Evolutionary conservation across 139 green algal species (phyloP), one percentile per base, ranked within the genome.

Genomic region (Choricystis sp.): DNA sequence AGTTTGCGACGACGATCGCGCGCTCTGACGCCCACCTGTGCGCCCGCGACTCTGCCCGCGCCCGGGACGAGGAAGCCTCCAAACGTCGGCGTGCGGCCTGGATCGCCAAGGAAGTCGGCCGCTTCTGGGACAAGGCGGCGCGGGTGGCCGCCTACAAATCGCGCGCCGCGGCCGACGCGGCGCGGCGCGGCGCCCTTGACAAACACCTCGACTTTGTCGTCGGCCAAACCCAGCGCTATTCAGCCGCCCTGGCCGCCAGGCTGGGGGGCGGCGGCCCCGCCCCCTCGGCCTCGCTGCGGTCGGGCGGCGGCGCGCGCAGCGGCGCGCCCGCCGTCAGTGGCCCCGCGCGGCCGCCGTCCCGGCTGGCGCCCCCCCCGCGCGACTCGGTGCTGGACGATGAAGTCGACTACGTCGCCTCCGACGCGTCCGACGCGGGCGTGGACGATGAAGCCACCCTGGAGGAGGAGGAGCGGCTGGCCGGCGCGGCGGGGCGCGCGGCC

Each of bases 141-240:
- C 78, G 85, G 1, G 84, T 98, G 63, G 84, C 95, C 64, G 64
- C 64, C 27, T 95, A 88, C 80, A 97, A 96, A 77, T 70, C 85
- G 56, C 71, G 80, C 52, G 68, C 58, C 30, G 63, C 73, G 67
- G 49, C 83, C 56, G 81, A 89, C 28, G 72, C 77, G 3, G 74
- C 65, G 64, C 87, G 85, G 77, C 86, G 85, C 66, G 61, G 79
- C 59, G 81, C 75, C 19, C 67, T 94, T 67, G 81, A 94, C 72
- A 81, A 80, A 73, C 84, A 95, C 69, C 77, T 98, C 21, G 84
- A 94, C 72, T 88, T 93, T 40, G 81, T 98, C 55, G 70, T 98
- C 30, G 86, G 83, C 1, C 89, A 98, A 78, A 98, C 92, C 1
- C 90, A 98, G 70, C 82, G 82, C 48, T 97, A 93, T 75, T 86